Percentiles rank a stretch among this genome's conserved stretches.
Evolutionary conservation across 192 early-diverging fungal genomes (phyloP).

Genomic region (Podila epigama): DNA sequence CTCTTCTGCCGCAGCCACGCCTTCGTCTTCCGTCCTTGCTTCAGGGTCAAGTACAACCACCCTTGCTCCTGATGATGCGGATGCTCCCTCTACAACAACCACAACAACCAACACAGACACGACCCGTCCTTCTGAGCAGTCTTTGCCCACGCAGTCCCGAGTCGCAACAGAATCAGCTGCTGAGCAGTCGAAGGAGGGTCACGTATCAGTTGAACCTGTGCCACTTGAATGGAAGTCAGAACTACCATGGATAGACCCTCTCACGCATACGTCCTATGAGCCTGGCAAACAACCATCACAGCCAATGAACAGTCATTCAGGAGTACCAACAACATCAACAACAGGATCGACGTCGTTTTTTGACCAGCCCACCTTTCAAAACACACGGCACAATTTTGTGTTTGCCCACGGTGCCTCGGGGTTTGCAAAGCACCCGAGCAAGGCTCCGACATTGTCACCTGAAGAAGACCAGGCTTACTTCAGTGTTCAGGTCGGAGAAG

Average conservation of each 20-base stretch:
- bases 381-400: conserved; percentile 48
- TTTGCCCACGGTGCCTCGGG: conserved; percentile 60
- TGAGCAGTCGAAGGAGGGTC: conserved; percentile 2
- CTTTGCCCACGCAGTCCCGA: neutral
- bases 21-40: too few species aligned
- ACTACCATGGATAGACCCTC: conserved; percentile 43
- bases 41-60: too few species aligned
- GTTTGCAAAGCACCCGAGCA: conserved; percentile 53
- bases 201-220: conserved; percentile 21
- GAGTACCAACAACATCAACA: neutral
- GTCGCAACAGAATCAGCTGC: neutral
- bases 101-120: too few species aligned
- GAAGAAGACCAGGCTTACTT: conserved; percentile 62
- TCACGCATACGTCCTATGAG: conserved; percentile 16
- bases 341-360: conserved; percentile 15
- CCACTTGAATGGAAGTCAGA: conserved; percentile 26
- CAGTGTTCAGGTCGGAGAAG: conserved; percentile 86
- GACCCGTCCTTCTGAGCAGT: too few species aligned
- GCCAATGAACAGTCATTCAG: neutral
- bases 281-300: conserved; percentile 6
- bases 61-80: neutral
- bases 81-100: neutral
- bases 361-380: conserved; percentile 47
- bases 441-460: conserved; percentile 30
- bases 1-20: conserved; percentile 5